Base-by-base conservation (phyloP, 164 flowering plant species). In the Umbilicus rupestris region DNA sequence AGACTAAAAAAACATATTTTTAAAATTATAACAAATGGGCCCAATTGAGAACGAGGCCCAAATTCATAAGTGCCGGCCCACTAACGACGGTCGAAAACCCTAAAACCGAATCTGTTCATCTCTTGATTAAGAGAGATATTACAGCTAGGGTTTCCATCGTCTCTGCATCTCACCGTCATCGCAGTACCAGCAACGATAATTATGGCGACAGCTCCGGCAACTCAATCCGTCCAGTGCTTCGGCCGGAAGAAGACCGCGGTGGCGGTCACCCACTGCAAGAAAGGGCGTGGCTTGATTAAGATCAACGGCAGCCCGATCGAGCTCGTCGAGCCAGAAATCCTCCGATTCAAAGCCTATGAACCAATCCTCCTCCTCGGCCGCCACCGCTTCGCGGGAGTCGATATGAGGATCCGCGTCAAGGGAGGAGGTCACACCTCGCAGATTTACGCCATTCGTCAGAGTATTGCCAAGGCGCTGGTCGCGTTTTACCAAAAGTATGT, bases 381-480 rank as follows among this genome's bases (percentile, higher is more conserved):
- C 8, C 83, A 79, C 59, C 84, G 87, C 5, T 88, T 88, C 76
- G 80, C 83, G 62, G 84, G 81, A 22, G 94, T 88, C 52, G 94
- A 88, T 74, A 88, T 88, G 89, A 42, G 94, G 47, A 84, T 86
- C 67, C 78, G 89, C n/a, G 94, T 88, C 35, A 77, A 76, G 42
- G 91, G 94, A 0, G 90, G 94, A 0, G 94, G 94, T 3, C 86
- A 88, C 78, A 86, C 90, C 57, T 83, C 87, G 0, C 94, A 84
- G 80, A 84, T 88, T 73, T 88, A 88, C 72, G 94, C 94, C 17
- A 88, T 88, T 45, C 78, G 90, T 1, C 90, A 88, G 80, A 80
- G 86, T 74, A 86, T 88, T 42, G 87, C 94, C 10, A 88, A 88
- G 73, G 94, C 94, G 6, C 83, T 86, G 4, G 94, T 87, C 3